Evolutionary conservation across 1,284 basidiomycete genomes (phyloP), one percentile per base, ranked within the genome.

Genomic region (Porogramme epimiltina): DNA sequence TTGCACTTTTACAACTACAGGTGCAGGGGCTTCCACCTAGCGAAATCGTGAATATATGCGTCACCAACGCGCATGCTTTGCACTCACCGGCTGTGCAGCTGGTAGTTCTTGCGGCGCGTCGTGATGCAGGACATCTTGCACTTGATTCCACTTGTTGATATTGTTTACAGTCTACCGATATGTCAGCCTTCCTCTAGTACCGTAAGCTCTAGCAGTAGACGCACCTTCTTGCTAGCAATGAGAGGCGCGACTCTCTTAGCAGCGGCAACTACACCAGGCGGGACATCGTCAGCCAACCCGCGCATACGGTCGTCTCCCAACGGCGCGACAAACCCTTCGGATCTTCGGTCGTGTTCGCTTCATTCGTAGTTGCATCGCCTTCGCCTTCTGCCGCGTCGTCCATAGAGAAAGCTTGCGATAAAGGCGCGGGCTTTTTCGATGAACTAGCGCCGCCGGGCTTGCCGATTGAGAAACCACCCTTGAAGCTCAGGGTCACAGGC

Each of bases 61-160:
- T n/a, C n/a, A n/a, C n/a, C n/a, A n/a, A n/a, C n/a, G n/a, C n/a
- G n/a, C n/a, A n/a, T n/a, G n/a, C n/a, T n/a, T n/a, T 18, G 9
- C n/a, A 31, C 53, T 47, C 8, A 52, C 53, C 40, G 43, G 49
- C 50, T 52, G 58, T 3, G 43, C 49, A 9, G 19, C 40, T 40
- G 52, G 47, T 45, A 56, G 42, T 47, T 49, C 52, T 52, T 58
- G 52, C n/a, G 55, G 58, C 19, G 49, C 57, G 24, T 61, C 67
- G 22, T 68, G 59, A 43, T 66, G 82, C 25, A 95, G 78, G 63
- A 92, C 93, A 70, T 86, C 87, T 71, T 95, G 91, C 16, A 94
- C 91, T 73, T 88, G 89, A 67, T 94, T 96, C 94, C 94, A 97
- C 64, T 97, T 96, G 65, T 80, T 87, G 66, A 98, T 96, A 63